phyloP scores from a whole-genome alignment of 2,329 filamentous ascomycete genomes.

The Karstenula rhodostoma region DNA sequence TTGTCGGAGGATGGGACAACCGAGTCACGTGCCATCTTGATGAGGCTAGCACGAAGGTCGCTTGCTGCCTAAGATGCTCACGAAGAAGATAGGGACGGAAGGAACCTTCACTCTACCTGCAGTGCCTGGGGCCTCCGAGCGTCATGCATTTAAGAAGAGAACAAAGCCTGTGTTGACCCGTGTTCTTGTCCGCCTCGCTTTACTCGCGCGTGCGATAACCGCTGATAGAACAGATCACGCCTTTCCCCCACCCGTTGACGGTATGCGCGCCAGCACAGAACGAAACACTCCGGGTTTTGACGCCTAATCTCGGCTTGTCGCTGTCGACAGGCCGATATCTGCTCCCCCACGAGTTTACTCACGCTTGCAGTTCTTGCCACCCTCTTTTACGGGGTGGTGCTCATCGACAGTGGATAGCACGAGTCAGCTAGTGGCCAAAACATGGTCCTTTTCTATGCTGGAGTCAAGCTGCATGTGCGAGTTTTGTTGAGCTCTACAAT shows the following conservation, averaged over 20 bases:
- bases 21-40: conserved; percentile 28
- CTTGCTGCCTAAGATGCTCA: neutral
- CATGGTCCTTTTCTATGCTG: no score
- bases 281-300: neutral
- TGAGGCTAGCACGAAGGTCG: conserved; percentile 10
- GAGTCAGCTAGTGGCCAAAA: no score
- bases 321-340: no score
- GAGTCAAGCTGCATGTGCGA: no score
- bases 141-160: neutral
- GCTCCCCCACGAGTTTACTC: neutral
- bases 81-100: neutral
- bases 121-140: neutral
- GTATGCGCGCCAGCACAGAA: neutral
- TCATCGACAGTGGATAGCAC: no score
- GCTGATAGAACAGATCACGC: conserved; percentile 33
- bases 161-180: neutral
- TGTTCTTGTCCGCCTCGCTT: neutral
- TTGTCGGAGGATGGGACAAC: conserved; percentile 24
- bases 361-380: neutral
- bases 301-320: neutral
- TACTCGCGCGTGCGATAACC: conserved; percentile 8
- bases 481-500: no score
- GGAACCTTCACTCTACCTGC: neutral
- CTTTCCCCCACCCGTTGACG: conserved; percentile 44
- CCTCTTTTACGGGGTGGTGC: no score